Percentiles rank a stretch among this genome's conserved stretches.
phyloP scores from a whole-genome alignment of 352 stramenopile species.

The Globisporangium paddicum region DNA sequence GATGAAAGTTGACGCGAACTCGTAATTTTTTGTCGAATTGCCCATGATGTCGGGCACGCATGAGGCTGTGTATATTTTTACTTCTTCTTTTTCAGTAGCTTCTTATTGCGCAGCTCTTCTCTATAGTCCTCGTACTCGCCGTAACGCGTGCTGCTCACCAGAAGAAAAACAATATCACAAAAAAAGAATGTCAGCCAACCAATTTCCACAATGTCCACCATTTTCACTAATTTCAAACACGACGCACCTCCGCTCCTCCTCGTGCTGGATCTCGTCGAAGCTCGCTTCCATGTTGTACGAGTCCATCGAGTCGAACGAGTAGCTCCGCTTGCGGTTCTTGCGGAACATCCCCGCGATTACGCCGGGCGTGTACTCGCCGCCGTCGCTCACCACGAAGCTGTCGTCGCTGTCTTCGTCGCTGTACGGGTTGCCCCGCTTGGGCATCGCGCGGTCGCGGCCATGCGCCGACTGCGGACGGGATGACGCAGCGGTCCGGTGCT shows the following conservation, averaged over 20 bases:
- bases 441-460: slow-evolving; percentile 13
- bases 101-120: slow-evolving; percentile 85
- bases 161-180: slow-evolving; percentile 1
- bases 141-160: slow-evolving; percentile 46
- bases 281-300: slow-evolving; percentile 86
- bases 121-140: slow-evolving; percentile 81
- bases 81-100: slow-evolving; percentile 74
- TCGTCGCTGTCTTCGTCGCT: slow-evolving; percentile 86
- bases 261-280: slow-evolving; percentile 82
- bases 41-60: background rate
- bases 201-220: background rate
- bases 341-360: slow-evolving; percentile 78
- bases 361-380: slow-evolving; percentile 69
- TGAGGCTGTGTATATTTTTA: slow-evolving; percentile 4
- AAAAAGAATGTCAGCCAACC: background rate
- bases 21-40: background rate
- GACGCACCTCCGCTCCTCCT: slow-evolving; percentile 75
- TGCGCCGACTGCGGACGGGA: slow-evolving; percentile 27
- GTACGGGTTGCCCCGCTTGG: slow-evolving; percentile 53
- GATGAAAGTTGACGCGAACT: background rate
- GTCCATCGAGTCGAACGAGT: slow-evolving; percentile 76
- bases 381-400: slow-evolving; percentile 81
- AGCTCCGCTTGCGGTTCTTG: slow-evolving; percentile 65
- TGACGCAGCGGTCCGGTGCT: slow-evolving; percentile 52
- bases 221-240: background rate